Evolutionary conservation across 2,329 filamentous ascomycete species (phyloP).

Genomic region (Pseudogymnoascus sp.): DNA sequence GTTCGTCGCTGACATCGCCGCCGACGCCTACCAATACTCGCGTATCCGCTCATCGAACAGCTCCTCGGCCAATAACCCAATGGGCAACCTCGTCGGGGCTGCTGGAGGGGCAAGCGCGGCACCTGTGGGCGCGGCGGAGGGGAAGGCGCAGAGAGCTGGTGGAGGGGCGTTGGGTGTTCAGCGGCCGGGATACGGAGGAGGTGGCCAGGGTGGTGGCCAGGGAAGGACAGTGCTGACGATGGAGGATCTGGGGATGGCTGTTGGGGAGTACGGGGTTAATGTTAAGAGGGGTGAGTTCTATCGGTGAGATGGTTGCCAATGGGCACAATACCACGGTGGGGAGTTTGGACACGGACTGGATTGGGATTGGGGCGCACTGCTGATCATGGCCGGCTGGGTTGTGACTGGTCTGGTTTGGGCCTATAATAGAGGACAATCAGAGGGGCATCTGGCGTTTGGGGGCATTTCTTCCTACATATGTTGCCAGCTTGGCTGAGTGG

Average conservation of each 20-base stretch:
- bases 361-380: constrained; percentile 3
- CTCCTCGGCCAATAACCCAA: constrained; percentile 77
- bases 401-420: not conserved
- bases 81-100: constrained; percentile 73
- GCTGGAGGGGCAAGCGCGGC: constrained; percentile 57
- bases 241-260: constrained; percentile 97
- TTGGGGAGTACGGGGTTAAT: constrained; percentile 95
- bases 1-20: constrained; percentile 94
- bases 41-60: constrained; percentile 90
- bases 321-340: constrained; percentile 1
- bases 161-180: constrained; percentile 47
- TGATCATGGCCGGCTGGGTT: not conserved
- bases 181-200: constrained; percentile 73
- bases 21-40: constrained; percentile 95
- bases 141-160: constrained; percentile 45
- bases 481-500: not conserved
- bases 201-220: constrained; percentile 78
- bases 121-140: constrained; percentile 41
- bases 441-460: not conserved
- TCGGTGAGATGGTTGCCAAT: constrained; percentile 41
- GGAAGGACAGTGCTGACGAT: constrained; percentile 93
- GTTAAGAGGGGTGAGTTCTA: constrained; percentile 98
- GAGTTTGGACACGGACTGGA: constrained; percentile 1
- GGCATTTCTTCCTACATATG: not conserved
- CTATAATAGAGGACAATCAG: not conserved